A percentile compares a stretch with the other conserved stretches of the same genome.
Conservation (phyloP, 2,329 filamentous ascomycete genomes). For the Paradendryphiella salina region DNA sequence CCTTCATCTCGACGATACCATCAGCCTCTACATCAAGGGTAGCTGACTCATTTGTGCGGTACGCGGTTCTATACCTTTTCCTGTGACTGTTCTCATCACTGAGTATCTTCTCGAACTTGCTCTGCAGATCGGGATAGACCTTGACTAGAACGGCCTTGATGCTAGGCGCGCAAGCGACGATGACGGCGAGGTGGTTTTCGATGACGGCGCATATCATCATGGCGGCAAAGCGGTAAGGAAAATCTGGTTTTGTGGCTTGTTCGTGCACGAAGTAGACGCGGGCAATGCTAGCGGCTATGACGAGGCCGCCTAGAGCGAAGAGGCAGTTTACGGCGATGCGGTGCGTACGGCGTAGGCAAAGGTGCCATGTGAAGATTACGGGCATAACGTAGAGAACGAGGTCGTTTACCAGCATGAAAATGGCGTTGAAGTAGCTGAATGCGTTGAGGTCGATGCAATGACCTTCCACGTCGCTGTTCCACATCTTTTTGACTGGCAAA, state of each 20-base stretch:
- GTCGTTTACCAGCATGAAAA: slow-evolving; percentile 48
- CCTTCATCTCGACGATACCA: slow-evolving; percentile 4
- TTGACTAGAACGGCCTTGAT: slow-evolving; percentile 38
- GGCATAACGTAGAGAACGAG: slow-evolving; percentile 47
- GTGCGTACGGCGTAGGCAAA: slow-evolving; percentile 39
- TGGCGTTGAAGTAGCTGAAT: slow-evolving; percentile 45
- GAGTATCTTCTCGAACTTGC: slow-evolving; percentile 25
- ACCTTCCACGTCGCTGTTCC: slow-evolving; percentile 29
- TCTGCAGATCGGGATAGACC: slow-evolving; percentile 28
- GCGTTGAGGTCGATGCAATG: slow-evolving; percentile 42
- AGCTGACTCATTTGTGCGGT: slow-evolving; percentile 1
- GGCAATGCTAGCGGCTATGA: slow-evolving; percentile 34
- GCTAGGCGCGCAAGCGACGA: slow-evolving; percentile 43
- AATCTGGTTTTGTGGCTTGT: slow-evolving; percentile 28
- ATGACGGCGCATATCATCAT: slow-evolving; percentile 42
- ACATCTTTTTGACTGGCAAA: slow-evolving; percentile 42
- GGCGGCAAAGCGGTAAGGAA: slow-evolving; percentile 33
- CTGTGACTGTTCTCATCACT: slow-evolving; percentile 4
- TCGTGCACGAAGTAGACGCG: slow-evolving; percentile 34
- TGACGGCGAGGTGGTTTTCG: slow-evolving; percentile 46
- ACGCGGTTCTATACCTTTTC: not conserved
- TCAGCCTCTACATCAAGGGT: slow-evolving; percentile 6
- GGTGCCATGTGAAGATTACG: slow-evolving; percentile 44
- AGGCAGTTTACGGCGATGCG: slow-evolving; percentile 42
- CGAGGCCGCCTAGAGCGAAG: slow-evolving; percentile 40